Percentiles rank a stretch among this genome's conserved stretches.
Conservation (phyloP, 2,329 filamentous ascomycete species). For the Daldinia sp. region DNA sequence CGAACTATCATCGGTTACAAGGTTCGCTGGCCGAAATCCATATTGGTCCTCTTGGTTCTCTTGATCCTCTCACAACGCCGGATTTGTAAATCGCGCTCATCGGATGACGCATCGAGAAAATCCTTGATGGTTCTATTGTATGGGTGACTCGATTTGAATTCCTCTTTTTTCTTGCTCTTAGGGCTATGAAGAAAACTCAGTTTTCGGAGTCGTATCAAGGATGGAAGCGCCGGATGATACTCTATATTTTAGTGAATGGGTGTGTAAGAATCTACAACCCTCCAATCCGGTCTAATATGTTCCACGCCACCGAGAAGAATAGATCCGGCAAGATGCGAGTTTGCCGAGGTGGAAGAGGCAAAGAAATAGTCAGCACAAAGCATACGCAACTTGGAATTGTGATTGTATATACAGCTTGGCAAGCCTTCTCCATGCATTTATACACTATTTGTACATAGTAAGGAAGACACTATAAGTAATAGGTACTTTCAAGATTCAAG, state of each 20-base stretch:
- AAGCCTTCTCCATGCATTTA: background rate
- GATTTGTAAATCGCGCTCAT: conserved; percentile 13
- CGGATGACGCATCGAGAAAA: conserved; percentile 31
- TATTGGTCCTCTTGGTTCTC: conserved; percentile 10
- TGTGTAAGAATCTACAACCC: conserved; percentile 44
- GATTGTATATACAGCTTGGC: background rate
- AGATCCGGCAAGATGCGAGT: conserved; percentile 28
- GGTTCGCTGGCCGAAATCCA: conserved; percentile 40
- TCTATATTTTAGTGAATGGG: conserved; percentile 35
- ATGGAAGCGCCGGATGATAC: conserved; percentile 50
- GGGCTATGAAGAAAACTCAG: conserved; percentile 15
- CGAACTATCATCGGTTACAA: conserved; percentile 46
- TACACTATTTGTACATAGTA: background rate
- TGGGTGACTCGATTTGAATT: conserved; percentile 16
- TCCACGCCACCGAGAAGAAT: conserved; percentile 30
- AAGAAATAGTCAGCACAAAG: conserved; percentile 4
- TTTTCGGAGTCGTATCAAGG: conserved; percentile 34
- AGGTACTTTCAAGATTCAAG: too few species aligned
- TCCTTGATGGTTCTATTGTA: conserved; percentile 26
- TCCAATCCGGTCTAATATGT: conserved; percentile 25
- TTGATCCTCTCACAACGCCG: conserved; percentile 16
- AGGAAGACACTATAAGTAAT: background rate
- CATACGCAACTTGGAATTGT: background rate
- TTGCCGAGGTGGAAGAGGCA: conserved; percentile 18
- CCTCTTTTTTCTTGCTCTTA: conserved; percentile 29